A percentile compares a stretch with the other conserved stretches of the same genome.
These are phyloP conservation scores for Boletus rubroflammeus DNA, from an alignment of 768 basidiomycete species.

Conservation along the genomic window DNA sequence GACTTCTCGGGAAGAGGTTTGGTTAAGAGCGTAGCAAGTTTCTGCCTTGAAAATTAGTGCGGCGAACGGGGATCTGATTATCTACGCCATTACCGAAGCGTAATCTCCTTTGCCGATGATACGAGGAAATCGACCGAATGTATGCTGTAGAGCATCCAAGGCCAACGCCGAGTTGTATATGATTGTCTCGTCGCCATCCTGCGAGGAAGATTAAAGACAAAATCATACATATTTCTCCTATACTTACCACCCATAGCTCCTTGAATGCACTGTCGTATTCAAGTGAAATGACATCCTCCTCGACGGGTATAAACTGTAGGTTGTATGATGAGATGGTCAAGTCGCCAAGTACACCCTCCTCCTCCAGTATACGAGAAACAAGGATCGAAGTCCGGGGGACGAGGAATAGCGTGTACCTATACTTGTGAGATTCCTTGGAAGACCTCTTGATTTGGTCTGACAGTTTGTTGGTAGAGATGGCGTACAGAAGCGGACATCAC, in stretches of 20 bases:
- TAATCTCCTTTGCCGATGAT: constrained; percentile 92
- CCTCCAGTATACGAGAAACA: constrained; percentile 82
- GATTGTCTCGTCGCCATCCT: constrained; percentile 93
- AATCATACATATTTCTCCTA: neutral
- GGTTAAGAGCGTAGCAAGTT: constrained; percentile 68
- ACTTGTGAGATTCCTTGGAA: constrained; percentile 63
- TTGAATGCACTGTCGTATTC: constrained; percentile 84
- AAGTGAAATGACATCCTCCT: constrained; percentile 88
- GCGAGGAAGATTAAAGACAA: neutral
- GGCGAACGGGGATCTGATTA: neutral
- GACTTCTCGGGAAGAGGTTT: constrained; percentile 49
- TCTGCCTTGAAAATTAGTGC: constrained; percentile 42
- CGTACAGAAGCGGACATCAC: constrained; percentile 8
- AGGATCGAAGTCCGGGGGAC: constrained; percentile 87
- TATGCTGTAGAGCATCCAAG: constrained; percentile 73
- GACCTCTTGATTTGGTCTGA: constrained; percentile 91
- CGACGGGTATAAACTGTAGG: constrained; percentile 90
- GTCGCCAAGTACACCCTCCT: constrained; percentile 98
- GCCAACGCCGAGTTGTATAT: constrained; percentile 89
- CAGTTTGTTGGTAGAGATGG: constrained; percentile 22
- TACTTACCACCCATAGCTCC: constrained; percentile 85
- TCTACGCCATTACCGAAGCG: constrained; percentile 53
- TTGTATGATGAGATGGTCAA: constrained; percentile 83
- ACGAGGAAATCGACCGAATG: constrained; percentile 88
- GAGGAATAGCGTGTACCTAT: constrained; percentile 82